Conservation (phyloP, 805 yeast species). For the Candida tibetensis region DNA sequence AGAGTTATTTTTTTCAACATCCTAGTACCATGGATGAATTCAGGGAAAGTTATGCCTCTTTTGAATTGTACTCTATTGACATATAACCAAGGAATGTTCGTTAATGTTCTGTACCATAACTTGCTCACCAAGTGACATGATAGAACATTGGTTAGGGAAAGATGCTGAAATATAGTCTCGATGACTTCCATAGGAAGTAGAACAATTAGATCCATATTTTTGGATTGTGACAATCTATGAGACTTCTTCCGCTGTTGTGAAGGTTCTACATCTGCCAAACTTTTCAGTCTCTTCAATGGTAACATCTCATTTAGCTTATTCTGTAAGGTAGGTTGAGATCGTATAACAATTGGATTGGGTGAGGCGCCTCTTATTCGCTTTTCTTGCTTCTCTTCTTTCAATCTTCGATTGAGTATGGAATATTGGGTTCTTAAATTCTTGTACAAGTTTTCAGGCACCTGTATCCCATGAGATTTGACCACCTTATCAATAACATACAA, state of each 20-base stretch:
- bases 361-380: constrained; percentile 1
- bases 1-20: constrained; percentile 24
- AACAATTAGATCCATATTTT: constrained; percentile 24
- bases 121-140: constrained; percentile 32
- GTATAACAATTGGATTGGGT: not conserved
- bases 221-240: not conserved
- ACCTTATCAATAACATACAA: constrained; percentile 34
- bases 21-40: constrained; percentile 28
- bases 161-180: constrained; percentile 21
- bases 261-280: not conserved
- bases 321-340: not conserved
- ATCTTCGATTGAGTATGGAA: constrained; percentile 17
- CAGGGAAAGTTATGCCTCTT: constrained; percentile 23
- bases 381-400: constrained; percentile 14
- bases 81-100: constrained; percentile 27
- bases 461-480: constrained; percentile 20
- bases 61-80: constrained; percentile 19
- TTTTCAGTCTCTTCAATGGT: constrained; percentile 15
- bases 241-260: too few species aligned
- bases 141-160: constrained; percentile 22
- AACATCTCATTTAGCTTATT: constrained; percentile 8
- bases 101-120: constrained; percentile 30
- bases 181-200: constrained; percentile 32
- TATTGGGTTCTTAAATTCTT: constrained; percentile 23
- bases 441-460: constrained; percentile 32